Evolutionary conservation across 169 alveolate genomes (phyloP).

Genomic region (Eimeria falciformis): DNA sequence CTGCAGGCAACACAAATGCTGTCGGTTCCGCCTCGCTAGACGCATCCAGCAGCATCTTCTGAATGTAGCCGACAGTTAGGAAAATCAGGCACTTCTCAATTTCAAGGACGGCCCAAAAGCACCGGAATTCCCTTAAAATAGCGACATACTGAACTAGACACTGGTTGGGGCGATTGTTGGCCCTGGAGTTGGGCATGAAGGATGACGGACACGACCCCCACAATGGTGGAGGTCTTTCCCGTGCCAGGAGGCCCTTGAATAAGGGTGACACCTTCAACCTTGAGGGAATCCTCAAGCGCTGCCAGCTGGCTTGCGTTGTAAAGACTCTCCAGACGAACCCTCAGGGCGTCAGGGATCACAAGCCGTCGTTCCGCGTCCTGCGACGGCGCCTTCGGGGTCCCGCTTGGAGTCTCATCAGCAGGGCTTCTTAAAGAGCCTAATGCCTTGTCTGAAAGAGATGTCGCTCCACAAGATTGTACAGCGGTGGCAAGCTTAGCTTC

Average conservation of each 20-base stretch:
- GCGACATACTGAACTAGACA: background rate
- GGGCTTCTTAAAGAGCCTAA: background rate
- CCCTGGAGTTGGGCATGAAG: slow-evolving; percentile 78
- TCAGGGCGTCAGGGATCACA: slow-evolving; percentile 71
- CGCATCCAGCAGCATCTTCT: too few species aligned
- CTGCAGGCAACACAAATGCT: background rate
- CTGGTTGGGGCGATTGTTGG: slow-evolving; percentile 12
- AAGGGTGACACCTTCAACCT: slow-evolving; percentile 81
- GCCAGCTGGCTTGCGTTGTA: slow-evolving; percentile 80
- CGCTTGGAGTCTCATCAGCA: background rate
- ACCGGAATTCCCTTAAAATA: too few species aligned
- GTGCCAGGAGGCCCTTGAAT: slow-evolving; percentile 86
- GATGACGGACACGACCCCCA: slow-evolving; percentile 80
- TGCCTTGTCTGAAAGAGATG: background rate
- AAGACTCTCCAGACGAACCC: slow-evolving; percentile 37
- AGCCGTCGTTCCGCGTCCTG: slow-evolving; percentile 39
- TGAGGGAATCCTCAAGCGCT: slow-evolving; percentile 80
- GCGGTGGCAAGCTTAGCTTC: slow-evolving; percentile 20
- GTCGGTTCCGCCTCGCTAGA: too few species aligned
- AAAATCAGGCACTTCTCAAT: too few species aligned
- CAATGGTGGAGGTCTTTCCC: slow-evolving; percentile 83
- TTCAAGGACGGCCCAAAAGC: too few species aligned
- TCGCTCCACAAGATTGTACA: background rate
- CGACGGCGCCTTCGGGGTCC: background rate
- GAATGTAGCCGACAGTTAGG: too few species aligned